Evolutionary conservation across 768 basidiomycete species (phyloP).

Genomic region (Lactarius hatsudake): DNA sequence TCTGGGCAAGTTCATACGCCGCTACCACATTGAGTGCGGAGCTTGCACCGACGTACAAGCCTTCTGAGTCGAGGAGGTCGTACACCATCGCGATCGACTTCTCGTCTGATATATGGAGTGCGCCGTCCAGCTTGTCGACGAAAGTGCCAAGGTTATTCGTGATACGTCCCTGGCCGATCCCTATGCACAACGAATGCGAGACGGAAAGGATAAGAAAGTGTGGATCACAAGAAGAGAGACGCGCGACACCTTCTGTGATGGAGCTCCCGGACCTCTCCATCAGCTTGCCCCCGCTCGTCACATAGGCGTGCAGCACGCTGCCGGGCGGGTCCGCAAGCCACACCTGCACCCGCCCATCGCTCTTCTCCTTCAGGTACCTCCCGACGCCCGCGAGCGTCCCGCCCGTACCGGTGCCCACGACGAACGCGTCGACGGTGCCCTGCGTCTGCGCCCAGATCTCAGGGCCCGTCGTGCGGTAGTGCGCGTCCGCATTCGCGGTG

Average conservation of each 20-base stretch:
- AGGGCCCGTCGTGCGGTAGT: slow-evolving; percentile 89
- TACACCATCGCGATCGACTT: slow-evolving; percentile 94
- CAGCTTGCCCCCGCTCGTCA: slow-evolving; percentile 76
- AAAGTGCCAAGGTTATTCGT: slow-evolving; percentile 88
- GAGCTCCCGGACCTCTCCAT: slow-evolving; percentile 79
- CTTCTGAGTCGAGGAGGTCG: slow-evolving; percentile 86
- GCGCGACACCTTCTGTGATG: slow-evolving; percentile 77
- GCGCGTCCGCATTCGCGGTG: slow-evolving; percentile 82
- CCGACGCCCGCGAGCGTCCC: slow-evolving; percentile 93
- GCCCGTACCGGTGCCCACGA: slow-evolving; percentile 93
- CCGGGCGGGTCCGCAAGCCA: slow-evolving; percentile 99
- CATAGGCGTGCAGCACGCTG: slow-evolving; percentile 81
- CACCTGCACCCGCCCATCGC: slow-evolving; percentile 71
- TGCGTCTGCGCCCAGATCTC: slow-evolving; percentile 93
- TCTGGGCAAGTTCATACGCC: slow-evolving; percentile 81
- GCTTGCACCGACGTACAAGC: slow-evolving; percentile 91
- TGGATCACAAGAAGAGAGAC: not conserved
- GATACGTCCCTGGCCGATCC: slow-evolving; percentile 95
- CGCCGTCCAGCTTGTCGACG: slow-evolving; percentile 73
- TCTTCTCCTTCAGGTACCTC: slow-evolving; percentile 79
- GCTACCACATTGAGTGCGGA: slow-evolving; percentile 94
- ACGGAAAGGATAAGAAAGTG: not conserved
- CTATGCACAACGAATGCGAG: slow-evolving; percentile 38
- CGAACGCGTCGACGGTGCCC: slow-evolving; percentile 83
- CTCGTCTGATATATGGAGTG: slow-evolving; percentile 82